Conservation (phyloP, 441 rosid genomes). For the Croton laevigatus region DNA sequence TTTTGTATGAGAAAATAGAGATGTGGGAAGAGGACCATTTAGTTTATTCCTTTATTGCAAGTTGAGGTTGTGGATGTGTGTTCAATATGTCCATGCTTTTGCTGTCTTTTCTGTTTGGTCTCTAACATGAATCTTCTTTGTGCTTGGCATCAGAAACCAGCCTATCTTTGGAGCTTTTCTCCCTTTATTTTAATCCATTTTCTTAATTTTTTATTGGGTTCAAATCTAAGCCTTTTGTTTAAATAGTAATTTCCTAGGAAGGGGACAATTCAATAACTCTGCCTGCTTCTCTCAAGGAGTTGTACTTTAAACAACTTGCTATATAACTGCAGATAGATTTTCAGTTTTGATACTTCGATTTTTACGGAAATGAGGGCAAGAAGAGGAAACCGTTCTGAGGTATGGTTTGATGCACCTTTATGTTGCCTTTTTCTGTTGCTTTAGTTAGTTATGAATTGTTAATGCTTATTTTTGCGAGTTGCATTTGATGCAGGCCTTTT, state of each 20-base stretch:
- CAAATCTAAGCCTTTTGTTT: slow-evolving; percentile 22
- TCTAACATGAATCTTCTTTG: slow-evolving; percentile 40
- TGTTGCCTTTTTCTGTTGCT: slow-evolving; percentile 9
- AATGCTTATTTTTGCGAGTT: slow-evolving; percentile 20
- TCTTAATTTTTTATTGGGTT: slow-evolving; percentile 14
- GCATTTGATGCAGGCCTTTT: slow-evolving; percentile 58
- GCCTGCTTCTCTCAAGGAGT: slow-evolving; percentile 18
- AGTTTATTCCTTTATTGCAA: slow-evolving; percentile 34
- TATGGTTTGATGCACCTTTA: slow-evolving; percentile 25
- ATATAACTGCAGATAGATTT: background rate
- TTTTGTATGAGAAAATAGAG: slow-evolving; percentile 21
- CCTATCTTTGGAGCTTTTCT: slow-evolving; percentile 15
- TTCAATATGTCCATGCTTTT: slow-evolving; percentile 30
- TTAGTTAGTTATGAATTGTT: background rate
- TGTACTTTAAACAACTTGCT: slow-evolving; percentile 15
- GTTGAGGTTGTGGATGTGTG: slow-evolving; percentile 46
- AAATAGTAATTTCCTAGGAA: slow-evolving; percentile 27
- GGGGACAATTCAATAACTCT: slow-evolving; percentile 17
- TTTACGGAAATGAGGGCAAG: slow-evolving; percentile 39
- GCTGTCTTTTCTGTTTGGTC: slow-evolving; percentile 48
- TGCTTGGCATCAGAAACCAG: slow-evolving; percentile 33
- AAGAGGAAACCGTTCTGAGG: slow-evolving; percentile 63
- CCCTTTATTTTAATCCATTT: background rate
- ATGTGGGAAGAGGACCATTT: slow-evolving; percentile 31
- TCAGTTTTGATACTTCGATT: slow-evolving; percentile 15